Base-by-base conservation (phyloP, 2,329 filamentous ascomycete species). In the Pseudogymnoascus sp. region DNA sequence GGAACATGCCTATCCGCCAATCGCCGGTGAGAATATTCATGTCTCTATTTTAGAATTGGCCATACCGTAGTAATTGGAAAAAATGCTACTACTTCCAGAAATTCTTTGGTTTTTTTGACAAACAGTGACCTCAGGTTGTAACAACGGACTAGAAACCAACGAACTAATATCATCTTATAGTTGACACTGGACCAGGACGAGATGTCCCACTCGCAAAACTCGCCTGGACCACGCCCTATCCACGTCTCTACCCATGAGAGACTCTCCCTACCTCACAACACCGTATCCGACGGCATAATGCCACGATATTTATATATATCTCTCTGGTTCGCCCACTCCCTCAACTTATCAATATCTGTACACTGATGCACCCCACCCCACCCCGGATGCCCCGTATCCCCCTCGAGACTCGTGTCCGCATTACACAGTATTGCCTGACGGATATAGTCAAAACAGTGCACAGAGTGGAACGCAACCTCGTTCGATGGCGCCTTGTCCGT, bases 401-500 rank as follows among this genome's bases (percentile, higher is more conserved):
- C 51, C n/a, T 57, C 51, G 3, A 57, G 29, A 34, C 51, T 36
- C 5, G 51, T 57, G n/a, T 57, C 51, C 8, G 51, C 51, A 57
- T 57, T 57, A 7, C 51, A 57, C 16, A 57, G n/a, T 57, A 57
- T 57, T 5, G 29, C 51, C 29, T 57, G 51, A 10, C 51, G 29
- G 51, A 57, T 57, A 18, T 18, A 36, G 23, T 57, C 51, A 16
- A 57, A 57, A 14, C 51, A 34, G 29, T 57, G 51, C 51, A 57
- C 29, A 14, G 51, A 36, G 29, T 57, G 51, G 16, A 57, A 57
- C 29, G 65, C 65, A 1, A 66, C 39, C 61, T 66, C 65, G n/a
- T 59, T 34, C 14, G 45, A 51, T 14, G 62, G 36, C 16, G 47
- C 18, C 3, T 36, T 61, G 18, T 47, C 57, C 11, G 51, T 37